Evolutionary conservation across 371 early-diverging fungal genomes (phyloP).

Genomic region (Encephalitozoon romaleae): DNA sequence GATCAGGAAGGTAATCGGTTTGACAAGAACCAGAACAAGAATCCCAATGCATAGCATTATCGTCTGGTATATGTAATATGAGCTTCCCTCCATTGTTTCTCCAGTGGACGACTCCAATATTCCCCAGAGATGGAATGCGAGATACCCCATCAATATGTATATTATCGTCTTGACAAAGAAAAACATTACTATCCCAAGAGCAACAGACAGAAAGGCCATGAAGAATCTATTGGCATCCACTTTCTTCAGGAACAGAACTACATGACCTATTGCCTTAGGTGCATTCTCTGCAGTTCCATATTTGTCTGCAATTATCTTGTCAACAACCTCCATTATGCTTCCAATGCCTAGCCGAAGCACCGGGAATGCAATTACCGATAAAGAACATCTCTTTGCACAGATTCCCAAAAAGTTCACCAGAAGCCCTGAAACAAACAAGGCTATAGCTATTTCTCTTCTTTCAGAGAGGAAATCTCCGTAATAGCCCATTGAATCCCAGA

Average conservation of each 20-base stretch:
- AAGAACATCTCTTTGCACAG: not conserved
- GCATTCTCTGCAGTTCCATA: not conserved
- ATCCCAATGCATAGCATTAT: not conserved
- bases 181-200: not conserved
- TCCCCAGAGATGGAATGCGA: not conserved
- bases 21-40: not conserved
- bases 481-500: not conserved
- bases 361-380: not conserved
- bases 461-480: not conserved
- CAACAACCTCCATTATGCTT: not conserved
- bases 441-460: not conserved
- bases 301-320: not conserved
- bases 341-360: not conserved
- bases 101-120: not conserved
- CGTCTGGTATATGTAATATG: not conserved
- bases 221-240: not conserved
- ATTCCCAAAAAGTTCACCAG: not conserved
- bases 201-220: not conserved
- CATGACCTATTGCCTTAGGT: not conserved
- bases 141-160: not conserved
- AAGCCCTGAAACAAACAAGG: not conserved
- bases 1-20: not conserved
- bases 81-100: not conserved
- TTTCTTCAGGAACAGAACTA: not conserved
- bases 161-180: not conserved